Conservation (phyloP, 805 yeast species). For the Ogataea thermomethanolica region DNA sequence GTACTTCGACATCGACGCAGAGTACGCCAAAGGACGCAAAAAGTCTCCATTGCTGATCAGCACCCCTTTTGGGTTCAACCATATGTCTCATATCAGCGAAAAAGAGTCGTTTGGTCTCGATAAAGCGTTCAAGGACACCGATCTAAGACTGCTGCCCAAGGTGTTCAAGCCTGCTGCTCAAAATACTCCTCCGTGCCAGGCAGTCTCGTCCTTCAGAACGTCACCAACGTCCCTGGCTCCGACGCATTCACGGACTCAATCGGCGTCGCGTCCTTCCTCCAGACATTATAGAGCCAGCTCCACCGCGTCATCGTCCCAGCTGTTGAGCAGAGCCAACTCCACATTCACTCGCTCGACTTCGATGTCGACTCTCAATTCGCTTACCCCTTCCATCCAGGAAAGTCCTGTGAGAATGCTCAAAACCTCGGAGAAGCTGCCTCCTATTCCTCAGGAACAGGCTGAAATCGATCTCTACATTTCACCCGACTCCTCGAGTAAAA, state of each 20-base stretch:
- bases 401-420: slow-evolving; percentile 3
- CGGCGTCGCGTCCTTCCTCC: slow-evolving; percentile 1
- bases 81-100: slow-evolving; percentile 33
- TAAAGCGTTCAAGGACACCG: slow-evolving; percentile 22
- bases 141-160: slow-evolving; percentile 12
- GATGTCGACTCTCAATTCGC: slow-evolving; percentile 24
- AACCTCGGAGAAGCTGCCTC: slow-evolving; percentile 18
- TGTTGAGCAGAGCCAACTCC: slow-evolving; percentile 23
- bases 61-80: slow-evolving; percentile 34
- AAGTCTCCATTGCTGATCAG: slow-evolving; percentile 24
- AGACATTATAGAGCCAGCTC: slow-evolving; percentile 18
- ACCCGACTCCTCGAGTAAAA: slow-evolving; percentile 5
- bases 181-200: slow-evolving; percentile 18
- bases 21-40: slow-evolving; percentile 2
- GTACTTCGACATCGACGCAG: slow-evolving; percentile 19
- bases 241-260: neutral
- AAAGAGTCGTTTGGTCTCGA: slow-evolving; percentile 31
- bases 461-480: slow-evolving; percentile 6
- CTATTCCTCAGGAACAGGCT: slow-evolving; percentile 22
- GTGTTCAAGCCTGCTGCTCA: slow-evolving; percentile 8
- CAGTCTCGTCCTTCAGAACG: slow-evolving; percentile 32
- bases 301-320: slow-evolving; percentile 19
- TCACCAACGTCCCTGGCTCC: slow-evolving; percentile 21
- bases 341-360: slow-evolving; percentile 32
- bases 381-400: slow-evolving; percentile 14